Base-by-base conservation (phyloP, 257 asterid genomes). In the Lycium barbarum region DNA sequence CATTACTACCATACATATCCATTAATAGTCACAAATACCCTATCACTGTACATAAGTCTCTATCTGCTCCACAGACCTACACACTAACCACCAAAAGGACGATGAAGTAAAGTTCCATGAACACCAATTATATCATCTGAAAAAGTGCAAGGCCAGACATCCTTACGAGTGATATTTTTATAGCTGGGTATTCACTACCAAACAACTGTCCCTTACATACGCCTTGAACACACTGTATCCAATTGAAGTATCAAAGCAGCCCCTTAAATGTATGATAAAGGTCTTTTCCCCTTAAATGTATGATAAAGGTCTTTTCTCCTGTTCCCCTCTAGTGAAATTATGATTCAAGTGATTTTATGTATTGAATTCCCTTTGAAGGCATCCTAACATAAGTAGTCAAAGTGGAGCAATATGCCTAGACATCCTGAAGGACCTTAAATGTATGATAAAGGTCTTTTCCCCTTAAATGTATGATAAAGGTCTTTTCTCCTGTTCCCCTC, bases 351-450 rank as follows among this genome's bases (percentile, higher is more conserved):
- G 65, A 72, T 87, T 73, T 54, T 57, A 17, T 76, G 61, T 79
- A 12, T 88, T 84, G 6, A 59, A 85, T 83, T 80, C 86, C 84
- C 58, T 17, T 87, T 87, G 89, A 92, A 96, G 99, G 99, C 98
- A 96, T 89, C 99, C 99, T 12, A 96, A 96, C 85, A 93, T 96
- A 80, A 96, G 99, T 93, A 96, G 99, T 88, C 99, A 96, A 91
- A 96, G 97, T 88, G 99, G 99, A 82, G 99, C 99, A 76, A 96
- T 96, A 91, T 96, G 99, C 92, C 89, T 96, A 81, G 99, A 96
- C 87, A 95, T 96, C 90, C 94, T 96, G 89, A 96, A 95, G 90
- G 98, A 93, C 86, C 98, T n/a, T n/a, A n/a, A n/a, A n/a, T n/a
- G n/a, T n/a, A n/a, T n/a, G n/a, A n/a, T n/a, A n/a, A n/a, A n/a